A percentile compares a stretch with the other conserved stretches of the same genome.
Conservation (phyloP, 805 yeast genomes). For the Pachysolen tannophilus region DNA sequence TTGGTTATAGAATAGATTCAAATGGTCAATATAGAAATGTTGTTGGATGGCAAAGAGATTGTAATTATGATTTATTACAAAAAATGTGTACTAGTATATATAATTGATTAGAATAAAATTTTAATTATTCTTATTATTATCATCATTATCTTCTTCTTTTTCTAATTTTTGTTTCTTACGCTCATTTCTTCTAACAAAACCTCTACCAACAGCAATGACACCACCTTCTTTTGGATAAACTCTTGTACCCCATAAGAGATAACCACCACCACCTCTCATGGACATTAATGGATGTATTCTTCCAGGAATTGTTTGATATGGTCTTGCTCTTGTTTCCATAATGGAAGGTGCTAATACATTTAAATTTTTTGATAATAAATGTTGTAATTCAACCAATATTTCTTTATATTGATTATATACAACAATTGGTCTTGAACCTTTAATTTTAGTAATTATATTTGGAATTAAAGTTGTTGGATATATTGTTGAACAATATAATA, state of each 20-base stretch:
- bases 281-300: slow-evolving; percentile 95
- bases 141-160: slow-evolving; percentile 7
- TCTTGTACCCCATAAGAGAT: slow-evolving; percentile 65
- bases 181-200: slow-evolving; percentile 36
- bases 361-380: slow-evolving; percentile 55
- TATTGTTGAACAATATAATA: slow-evolving; percentile 67
- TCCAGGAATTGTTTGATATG: slow-evolving; percentile 90
- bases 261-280: slow-evolving; percentile 88
- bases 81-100: slow-evolving; percentile 2
- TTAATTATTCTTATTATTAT: not conserved
- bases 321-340: slow-evolving; percentile 73
- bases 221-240: slow-evolving; percentile 61
- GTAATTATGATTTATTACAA: slow-evolving; percentile 8
- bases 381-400: slow-evolving; percentile 63
- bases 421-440: slow-evolving; percentile 84
- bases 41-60: slow-evolving; percentile 44
- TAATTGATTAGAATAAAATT: not conserved
- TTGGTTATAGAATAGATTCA: slow-evolving; percentile 42
- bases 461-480: slow-evolving; percentile 61
- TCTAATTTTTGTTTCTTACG: slow-evolving; percentile 12
- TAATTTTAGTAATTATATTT: slow-evolving; percentile 50
- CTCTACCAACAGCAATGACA: slow-evolving; percentile 64
- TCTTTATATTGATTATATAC: slow-evolving; percentile 81
- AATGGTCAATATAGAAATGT: slow-evolving; percentile 50
- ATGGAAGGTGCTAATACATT: slow-evolving; percentile 78